Base-by-base conservation (phyloP, 1,284 basidiomycete genomes). In the Cryptococcus wingfieldii region DNA sequence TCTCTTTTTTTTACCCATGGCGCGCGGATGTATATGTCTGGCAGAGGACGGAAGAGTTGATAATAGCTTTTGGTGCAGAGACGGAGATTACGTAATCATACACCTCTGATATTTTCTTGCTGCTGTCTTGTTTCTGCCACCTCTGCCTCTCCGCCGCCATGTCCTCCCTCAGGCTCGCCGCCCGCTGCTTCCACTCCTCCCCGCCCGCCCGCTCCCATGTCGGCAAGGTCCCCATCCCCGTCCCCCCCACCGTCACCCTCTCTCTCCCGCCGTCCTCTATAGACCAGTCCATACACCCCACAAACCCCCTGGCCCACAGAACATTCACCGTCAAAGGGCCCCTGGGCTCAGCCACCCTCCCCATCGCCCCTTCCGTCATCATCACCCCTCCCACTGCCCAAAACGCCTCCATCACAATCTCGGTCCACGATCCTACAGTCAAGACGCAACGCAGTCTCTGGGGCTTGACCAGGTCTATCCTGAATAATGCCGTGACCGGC, bases 401-500 rank as follows among this genome's bases (percentile, higher is more conserved):
- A 31, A 38, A 47, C 14, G 52, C 62, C 7, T 47, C 56, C 4
- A 57, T 79, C 18, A 56, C 61, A 8, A 60, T 96, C n/a, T 63
- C 81, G 8, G 86, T 97, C 1, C 83, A 89, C 67, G 82, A 94
- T 71, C 79, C 85, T 4, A 79, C 80, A 49, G 70, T 84, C 47
- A 90, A 91, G 77, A 78, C 83, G 50, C 92, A 96, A 75, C 83
- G 89, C 42, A 84, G 87, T 49, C 86, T 91, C 79, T 98, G 95
- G 95, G 95, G 95, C 12, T 84, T 90, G 43, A 95, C 91, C 3
- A 85, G 95, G 48, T 88, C 91, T 0, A 82, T 94, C 57, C 86
- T 97, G 70, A 80, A 82, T 62, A 98, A 98, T 71, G 94, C 94
- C 16, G 83, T 98, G 61, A 80, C 80, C 16, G 96, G 96, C 50